Percentiles rank a stretch among this genome's conserved stretches.
These are phyloP conservation scores for Acephala macrosclerotiorum DNA, from an alignment of 2,329 filamentous ascomycete species.

Conservation along the genomic window DNA sequence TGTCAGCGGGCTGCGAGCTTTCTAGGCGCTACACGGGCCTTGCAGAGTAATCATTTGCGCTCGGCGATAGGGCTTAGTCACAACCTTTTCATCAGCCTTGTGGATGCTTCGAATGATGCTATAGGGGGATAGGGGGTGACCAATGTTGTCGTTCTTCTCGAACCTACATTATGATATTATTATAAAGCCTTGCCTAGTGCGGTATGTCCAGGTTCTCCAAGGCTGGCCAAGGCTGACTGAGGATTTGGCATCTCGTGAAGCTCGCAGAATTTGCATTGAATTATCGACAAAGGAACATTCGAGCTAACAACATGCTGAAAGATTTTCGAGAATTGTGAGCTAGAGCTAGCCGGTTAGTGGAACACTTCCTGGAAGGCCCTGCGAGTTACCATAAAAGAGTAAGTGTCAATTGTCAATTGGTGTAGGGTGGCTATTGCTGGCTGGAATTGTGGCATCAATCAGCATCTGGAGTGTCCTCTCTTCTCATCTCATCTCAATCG, in stretches of 20 bases:
- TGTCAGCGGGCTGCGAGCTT: neutral
- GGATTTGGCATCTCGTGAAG: constrained; percentile 3
- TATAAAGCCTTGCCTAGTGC: neutral
- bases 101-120: neutral
- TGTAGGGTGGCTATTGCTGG: neutral
- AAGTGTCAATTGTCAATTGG: neutral
- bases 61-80: neutral
- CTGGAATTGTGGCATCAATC: neutral
- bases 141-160: neutral
- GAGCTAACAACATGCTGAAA: neutral
- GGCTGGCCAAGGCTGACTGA: constrained; percentile 7
- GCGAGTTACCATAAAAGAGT: neutral
- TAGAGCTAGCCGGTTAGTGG: neutral
- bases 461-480: neutral
- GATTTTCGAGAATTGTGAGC: neutral
- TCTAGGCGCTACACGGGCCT: neutral
- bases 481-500: neutral
- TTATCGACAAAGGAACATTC: neutral
- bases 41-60: constrained; percentile 1
- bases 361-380: neutral
- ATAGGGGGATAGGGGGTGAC: neutral
- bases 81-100: neutral
- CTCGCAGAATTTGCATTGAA: neutral
- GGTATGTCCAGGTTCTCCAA: neutral
- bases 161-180: neutral